Base-by-base conservation (phyloP, 2,329 filamentous ascomycete species). In the Colletotrichum sp. region DNA sequence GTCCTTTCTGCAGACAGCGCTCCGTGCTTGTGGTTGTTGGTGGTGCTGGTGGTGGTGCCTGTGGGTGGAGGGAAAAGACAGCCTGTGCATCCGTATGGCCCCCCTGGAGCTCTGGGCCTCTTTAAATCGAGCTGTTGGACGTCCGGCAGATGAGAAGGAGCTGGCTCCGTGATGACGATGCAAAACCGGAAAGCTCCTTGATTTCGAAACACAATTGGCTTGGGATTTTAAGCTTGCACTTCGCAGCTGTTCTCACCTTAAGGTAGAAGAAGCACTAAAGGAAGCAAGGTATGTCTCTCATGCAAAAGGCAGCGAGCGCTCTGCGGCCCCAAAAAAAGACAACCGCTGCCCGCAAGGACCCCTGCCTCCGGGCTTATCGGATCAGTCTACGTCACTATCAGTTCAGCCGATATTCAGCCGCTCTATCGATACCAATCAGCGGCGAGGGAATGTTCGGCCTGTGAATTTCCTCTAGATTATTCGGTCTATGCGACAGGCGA, bases 361-460 rank as follows among this genome's bases (percentile, higher is more conserved):
- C 70, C 39, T 30, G 65, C 27, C 22, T n/a, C 3, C 15, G 6
- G 52, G 69, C 52, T 72, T 72, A 73, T 73, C 70, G 32, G 22
- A 6, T n/a, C 13, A 22, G 8, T 44, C 57, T 63, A 69, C 73
- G 69, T 76, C 73, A 68, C 64, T 72, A 78, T 78, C 77, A 55
- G 15, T 75, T 77, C 29, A 32, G 59, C 77, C 77, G 77, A 13
- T 9, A 8, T 69, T 75, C 19, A 49, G 22, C 77, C 77, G 75
- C 0, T 19, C 30, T 72, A 78, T 78, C 77, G 77, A 67, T 71
- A 59, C 57, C 64, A 69, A 65, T 59, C 44, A 59, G 73, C 69
- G 29, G 32, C 22, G 34, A 73, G 64, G 70, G 63, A 68, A 65
- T 69, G 69, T 22, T 67, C 25, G 63, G 63, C 55, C 39, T 64